A percentile compares a stretch with the other conserved stretches of the same genome.
Evolutionary conservation across 2,329 filamentous ascomycete genomes (phyloP).

Genomic region (Elsinoe batatas): DNA sequence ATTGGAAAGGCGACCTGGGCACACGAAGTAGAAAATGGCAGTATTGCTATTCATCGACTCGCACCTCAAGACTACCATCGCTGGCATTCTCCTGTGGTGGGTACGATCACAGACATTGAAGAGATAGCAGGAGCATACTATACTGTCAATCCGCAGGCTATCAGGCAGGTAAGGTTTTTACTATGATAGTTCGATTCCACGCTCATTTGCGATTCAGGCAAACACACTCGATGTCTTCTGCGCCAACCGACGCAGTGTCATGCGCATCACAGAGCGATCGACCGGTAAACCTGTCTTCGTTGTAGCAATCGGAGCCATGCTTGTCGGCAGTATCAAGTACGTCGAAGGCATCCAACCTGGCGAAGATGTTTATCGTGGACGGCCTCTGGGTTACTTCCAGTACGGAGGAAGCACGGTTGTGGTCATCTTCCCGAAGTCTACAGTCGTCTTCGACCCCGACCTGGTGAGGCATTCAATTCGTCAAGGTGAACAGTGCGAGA

Average conservation of each 20-base stretch:
- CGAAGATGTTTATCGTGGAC: conserved; percentile 27
- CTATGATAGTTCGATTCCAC: not conserved
- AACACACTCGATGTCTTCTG: conserved; percentile 36
- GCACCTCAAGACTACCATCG: conserved; percentile 36
- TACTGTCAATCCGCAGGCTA: conserved; percentile 35
- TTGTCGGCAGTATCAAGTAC: conserved; percentile 35
- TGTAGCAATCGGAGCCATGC: conserved; percentile 36
- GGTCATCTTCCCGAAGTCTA: conserved; percentile 29
- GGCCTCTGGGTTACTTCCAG: conserved; percentile 33
- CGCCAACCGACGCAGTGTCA: conserved; percentile 34
- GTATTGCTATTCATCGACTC: conserved; percentile 31
- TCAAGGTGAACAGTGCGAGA: conserved; percentile 29
- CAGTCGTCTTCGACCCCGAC: conserved; percentile 31
- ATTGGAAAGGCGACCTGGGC: conserved; percentile 24
- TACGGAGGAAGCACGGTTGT: conserved; percentile 38
- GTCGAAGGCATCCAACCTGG: conserved; percentile 28
- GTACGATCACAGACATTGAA: conserved; percentile 26
- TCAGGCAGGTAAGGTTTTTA: conserved; percentile 25
- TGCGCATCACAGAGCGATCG: conserved; percentile 26
- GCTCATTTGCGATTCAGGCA: not conserved
- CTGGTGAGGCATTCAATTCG: conserved; percentile 30
- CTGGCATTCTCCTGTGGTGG: conserved; percentile 31
- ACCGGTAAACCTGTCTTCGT: conserved; percentile 27
- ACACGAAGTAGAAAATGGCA: conserved; percentile 27
- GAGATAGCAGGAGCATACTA: conserved; percentile 34